Base-by-base conservation (phyloP, 345 rosid species). In the Geranium brycei region DNA sequence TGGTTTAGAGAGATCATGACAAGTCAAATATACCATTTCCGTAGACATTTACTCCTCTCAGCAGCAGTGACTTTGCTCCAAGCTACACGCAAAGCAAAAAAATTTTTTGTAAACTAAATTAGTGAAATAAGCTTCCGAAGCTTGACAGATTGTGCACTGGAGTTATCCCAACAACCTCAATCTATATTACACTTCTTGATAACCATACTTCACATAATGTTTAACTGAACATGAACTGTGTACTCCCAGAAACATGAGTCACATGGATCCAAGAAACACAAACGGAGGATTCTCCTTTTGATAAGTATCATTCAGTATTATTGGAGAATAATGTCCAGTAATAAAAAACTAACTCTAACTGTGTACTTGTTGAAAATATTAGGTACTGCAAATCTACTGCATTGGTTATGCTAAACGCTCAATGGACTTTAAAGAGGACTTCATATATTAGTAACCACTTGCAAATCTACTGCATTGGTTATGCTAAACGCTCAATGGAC, bases 51-150 rank as follows among this genome's bases (percentile, higher is more conserved):
- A 82, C 96, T 90, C 83, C 99, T 86, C 67, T 88, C 92, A 59
- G 75, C 76, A 64, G 96, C 96, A 65, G 97, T 81, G 61, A 78
- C 70, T 69, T 76, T 90, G 79, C 99, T 90, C 99, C 99, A 93
- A 68, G 91, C 99, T 93, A 71, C 31, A 62, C 51, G 66, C 51
- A 30, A 51, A 7, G 19, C 31, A 59, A 31, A 15, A 59, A 7
- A 16, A 11, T 19, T 18, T 7, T 16, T 13, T 18, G 0, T 23
- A 58, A 19, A 72, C 14, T 30, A 8, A 60, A 64, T 63, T 59
- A 60, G 61, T 59, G 62, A 58, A 47, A 10, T 3, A 13, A 56
- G 1, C 32, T 60, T 28, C n/a, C 31, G 41, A 5, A 60, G 7
- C 35, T 30, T 32, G 1, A 11, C 17, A 60, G 15, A 57, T 41